Evolutionary conservation across 108 stramenopile genomes (phyloP).

Genomic region (Mediolabrus comicus): DNA sequence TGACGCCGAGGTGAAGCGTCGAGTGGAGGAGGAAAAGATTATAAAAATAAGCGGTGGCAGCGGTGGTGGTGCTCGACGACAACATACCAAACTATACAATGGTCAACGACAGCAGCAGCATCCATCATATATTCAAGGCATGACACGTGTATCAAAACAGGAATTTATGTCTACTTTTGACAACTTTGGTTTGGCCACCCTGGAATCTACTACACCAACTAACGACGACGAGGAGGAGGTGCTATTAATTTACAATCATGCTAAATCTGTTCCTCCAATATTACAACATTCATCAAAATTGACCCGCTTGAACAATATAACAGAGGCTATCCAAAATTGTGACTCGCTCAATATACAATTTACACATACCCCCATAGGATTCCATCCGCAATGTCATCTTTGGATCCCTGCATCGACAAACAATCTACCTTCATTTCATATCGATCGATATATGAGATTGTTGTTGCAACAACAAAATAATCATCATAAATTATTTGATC

Average conservation of each 20-base stretch:
- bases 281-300: neutral
- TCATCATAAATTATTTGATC: neutral
- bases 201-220: neutral
- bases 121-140: neutral
- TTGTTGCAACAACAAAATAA: neutral
- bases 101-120: neutral
- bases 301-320: neutral
- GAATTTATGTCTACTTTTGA: constrained; percentile 3
- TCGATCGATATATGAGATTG: constrained; percentile 1
- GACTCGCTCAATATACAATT: constrained; percentile 9
- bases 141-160: constrained; percentile 1
- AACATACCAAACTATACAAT: no score
- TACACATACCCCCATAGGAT: neutral
- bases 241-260: neutral
- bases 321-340: constrained; percentile 3
- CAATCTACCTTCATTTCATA: constrained; percentile 1
- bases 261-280: neutral
- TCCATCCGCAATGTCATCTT: constrained; percentile 1
- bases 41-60: neutral
- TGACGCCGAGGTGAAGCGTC: neutral
- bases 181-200: constrained; percentile 5
- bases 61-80: no score
- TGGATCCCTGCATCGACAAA: neutral
- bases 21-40: neutral
- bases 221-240: neutral